Conservation (phyloP, 2,329 filamentous ascomycete species). For the Neonectria coccinea region DNA sequence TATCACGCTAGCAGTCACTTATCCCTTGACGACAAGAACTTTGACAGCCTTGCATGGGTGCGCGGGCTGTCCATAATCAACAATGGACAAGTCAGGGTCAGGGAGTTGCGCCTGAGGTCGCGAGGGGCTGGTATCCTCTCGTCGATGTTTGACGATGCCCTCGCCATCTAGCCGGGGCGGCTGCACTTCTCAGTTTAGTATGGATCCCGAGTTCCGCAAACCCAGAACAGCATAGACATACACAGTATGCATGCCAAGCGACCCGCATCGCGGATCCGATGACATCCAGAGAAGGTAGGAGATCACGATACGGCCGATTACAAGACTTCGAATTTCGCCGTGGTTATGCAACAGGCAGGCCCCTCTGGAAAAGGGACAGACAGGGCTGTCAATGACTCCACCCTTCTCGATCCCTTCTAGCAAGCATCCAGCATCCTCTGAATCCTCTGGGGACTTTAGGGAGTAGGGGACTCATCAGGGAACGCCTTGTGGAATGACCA, state of each 20-base stretch:
- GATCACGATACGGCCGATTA: slow-evolving; percentile 6
- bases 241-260: neutral
- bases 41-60: slow-evolving; percentile 18
- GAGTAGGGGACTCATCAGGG: neutral
- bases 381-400: slow-evolving; percentile 15
- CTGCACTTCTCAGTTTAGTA: neutral
- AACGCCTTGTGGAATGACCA: slow-evolving; percentile 7
- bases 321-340: slow-evolving; percentile 12
- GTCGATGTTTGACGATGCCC: slow-evolving; percentile 6
- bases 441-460: neutral
- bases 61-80: neutral
- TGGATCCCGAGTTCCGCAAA: neutral
- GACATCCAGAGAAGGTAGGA: neutral
- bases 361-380: neutral
- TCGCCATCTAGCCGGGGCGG: slow-evolving; percentile 9
- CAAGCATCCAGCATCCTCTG: neutral
- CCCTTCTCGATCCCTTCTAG: slow-evolving; percentile 1
- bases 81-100: slow-evolving; percentile 6
- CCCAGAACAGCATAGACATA: slow-evolving; percentile 7
- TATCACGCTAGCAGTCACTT: slow-evolving; percentile 23
- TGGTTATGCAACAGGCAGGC: slow-evolving; percentile 1
- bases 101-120: slow-evolving; percentile 9
- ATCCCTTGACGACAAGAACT: slow-evolving; percentile 11
- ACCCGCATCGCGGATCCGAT: slow-evolving; percentile 21
- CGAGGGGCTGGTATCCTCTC: neutral